phyloP scores from a whole-genome alignment of 2,329 filamentous ascomycete species.

The Plectosphaerella sp. region DNA sequence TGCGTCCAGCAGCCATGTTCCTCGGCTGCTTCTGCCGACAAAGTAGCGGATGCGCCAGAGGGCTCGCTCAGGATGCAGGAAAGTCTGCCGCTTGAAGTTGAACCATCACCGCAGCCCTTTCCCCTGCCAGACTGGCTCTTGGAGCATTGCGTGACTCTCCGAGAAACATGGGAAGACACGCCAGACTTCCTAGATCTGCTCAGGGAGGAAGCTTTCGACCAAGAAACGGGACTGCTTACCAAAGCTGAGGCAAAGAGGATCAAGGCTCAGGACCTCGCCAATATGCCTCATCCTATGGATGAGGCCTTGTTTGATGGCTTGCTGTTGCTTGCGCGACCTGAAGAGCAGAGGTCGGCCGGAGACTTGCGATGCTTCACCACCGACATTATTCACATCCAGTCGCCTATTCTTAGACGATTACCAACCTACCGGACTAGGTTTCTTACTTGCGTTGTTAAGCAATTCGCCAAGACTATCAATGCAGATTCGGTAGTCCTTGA shows the following conservation, averaged over 20 bases:
- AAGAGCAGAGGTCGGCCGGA: too few species aligned
- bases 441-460: background rate
- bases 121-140: background rate
- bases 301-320: background rate
- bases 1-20: too few species aligned
- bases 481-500: background rate
- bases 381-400: too few species aligned
- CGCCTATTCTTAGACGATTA: background rate
- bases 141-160: background rate
- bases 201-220: background rate
- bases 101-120: background rate
- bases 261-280: background rate
- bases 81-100: too few species aligned
- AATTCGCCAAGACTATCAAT: background rate
- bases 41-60: too few species aligned
- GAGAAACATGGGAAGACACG: background rate
- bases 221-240: background rate
- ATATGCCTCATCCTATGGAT: background rate
- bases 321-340: background rate
- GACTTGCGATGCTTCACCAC: too few species aligned
- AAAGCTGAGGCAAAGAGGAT: background rate
- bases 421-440: background rate
- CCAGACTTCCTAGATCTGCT: background rate
- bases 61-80: too few species aligned
- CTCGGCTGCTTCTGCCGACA: too few species aligned